A percentile compares a stretch with the other conserved stretches of the same genome.
Conservation (phyloP, 345 rosid species). For the Salix udensis region DNA sequence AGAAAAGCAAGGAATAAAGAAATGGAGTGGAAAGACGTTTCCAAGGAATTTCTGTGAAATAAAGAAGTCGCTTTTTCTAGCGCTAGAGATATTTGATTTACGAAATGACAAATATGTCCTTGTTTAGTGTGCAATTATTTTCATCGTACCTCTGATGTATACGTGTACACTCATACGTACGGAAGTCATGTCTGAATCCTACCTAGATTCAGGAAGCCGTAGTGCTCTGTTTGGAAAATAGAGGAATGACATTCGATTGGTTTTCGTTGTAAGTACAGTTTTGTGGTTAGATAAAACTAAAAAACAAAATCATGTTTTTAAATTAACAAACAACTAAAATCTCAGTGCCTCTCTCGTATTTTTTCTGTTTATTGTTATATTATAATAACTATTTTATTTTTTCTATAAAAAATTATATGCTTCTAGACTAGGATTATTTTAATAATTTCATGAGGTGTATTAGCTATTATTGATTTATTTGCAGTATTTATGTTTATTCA, state of each 20-base stretch:
- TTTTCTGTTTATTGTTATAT: too few relatives aligned
- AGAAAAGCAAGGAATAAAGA: background rate
- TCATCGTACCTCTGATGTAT: background rate
- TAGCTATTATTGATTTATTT: too few relatives aligned
- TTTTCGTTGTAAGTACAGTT: background rate
- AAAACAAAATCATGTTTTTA: background rate
- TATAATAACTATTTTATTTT: too few relatives aligned
- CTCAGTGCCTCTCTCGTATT: too few relatives aligned
- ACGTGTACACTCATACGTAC: too few relatives aligned
- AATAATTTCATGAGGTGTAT: too few relatives aligned
- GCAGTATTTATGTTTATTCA: too few relatives aligned
- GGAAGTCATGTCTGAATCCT: too few relatives aligned
- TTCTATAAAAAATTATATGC: too few relatives aligned
- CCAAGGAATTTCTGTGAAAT: background rate
- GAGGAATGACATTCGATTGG: background rate
- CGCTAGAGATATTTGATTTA: background rate
- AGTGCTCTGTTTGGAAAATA: background rate
- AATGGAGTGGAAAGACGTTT: background rate
- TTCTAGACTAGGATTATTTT: too few relatives aligned
- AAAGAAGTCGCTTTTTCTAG: background rate
- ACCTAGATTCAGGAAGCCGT: too few relatives aligned
- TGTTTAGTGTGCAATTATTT: background rate
- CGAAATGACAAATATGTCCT: background rate
- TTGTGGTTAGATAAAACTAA: too few relatives aligned
- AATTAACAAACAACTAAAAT: background rate